Percentiles rank a stretch among this genome's conserved stretches.
phyloP scores from a whole-genome alignment of 192 early-diverging fungal species.

The Chytriomyces confervae region DNA sequence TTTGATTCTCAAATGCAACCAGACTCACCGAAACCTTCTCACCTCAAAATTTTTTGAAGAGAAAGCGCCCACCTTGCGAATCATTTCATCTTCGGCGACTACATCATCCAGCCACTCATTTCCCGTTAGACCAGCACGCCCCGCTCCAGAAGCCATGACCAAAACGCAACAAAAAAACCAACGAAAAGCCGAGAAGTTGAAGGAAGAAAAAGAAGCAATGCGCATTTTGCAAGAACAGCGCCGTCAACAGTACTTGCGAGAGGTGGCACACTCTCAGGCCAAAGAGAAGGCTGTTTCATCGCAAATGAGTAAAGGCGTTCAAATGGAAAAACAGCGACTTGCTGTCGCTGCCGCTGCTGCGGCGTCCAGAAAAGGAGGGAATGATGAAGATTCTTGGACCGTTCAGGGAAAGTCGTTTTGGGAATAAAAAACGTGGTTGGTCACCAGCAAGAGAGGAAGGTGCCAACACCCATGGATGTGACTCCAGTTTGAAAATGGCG shows the following conservation, averaged over 20 bases:
- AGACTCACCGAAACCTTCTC: too few relatives aligned
- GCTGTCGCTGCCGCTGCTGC: background rate
- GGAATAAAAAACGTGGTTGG: too few relatives aligned
- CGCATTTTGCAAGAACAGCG: conserved; percentile 13
- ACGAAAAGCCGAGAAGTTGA: conserved; percentile 29
- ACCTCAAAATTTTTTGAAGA: background rate
- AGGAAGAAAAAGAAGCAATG: conserved; percentile 21
- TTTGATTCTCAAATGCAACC: background rate
- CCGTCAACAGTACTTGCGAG: conserved; percentile 5
- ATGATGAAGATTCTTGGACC: too few relatives aligned
- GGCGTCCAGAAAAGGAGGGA: too few relatives aligned
- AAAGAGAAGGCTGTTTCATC: conserved; percentile 9
- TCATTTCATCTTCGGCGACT: background rate
- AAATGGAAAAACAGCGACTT: conserved; percentile 24
- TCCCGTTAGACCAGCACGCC: conserved; percentile 5
- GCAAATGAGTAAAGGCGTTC: background rate
- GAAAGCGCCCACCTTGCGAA: conserved; percentile 27
- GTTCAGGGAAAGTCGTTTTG: too few relatives aligned
- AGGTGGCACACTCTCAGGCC: background rate
- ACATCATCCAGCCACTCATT: background rate
- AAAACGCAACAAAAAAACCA: conserved; percentile 35
- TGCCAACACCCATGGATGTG: too few relatives aligned
- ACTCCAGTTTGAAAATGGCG: too few relatives aligned
- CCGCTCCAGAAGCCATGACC: conserved; percentile 7
- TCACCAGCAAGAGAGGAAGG: too few relatives aligned